Conservation (phyloP, 1,284 basidiomycete genomes). For the Volvariella surrecta region DNA sequence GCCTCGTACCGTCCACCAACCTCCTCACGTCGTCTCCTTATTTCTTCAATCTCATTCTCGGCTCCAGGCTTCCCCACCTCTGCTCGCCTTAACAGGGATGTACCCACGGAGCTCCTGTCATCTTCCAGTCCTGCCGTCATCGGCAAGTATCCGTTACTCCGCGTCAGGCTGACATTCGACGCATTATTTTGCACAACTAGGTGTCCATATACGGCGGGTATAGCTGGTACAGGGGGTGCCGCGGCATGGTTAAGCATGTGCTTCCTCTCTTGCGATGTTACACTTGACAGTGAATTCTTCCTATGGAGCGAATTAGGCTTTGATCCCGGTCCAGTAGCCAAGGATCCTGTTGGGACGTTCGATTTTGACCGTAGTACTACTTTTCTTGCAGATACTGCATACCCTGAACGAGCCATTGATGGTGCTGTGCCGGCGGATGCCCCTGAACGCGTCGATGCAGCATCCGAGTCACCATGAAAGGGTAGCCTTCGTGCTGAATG, state of each 20-base stretch:
- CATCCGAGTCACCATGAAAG: slow-evolving; percentile 29
- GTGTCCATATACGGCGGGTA: slow-evolving; percentile 23
- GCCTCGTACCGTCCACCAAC: slow-evolving; percentile 57
- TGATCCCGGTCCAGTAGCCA: slow-evolving; percentile 15
- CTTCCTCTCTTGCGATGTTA: slow-evolving; percentile 21
- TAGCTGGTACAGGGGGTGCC: slow-evolving; percentile 26
- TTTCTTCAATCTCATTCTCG: slow-evolving; percentile 52
- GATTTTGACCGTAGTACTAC: slow-evolving; percentile 18
- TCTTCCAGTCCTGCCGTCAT: slow-evolving; percentile 43
- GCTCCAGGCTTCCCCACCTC: slow-evolving; percentile 33
- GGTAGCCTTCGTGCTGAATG: slow-evolving; percentile 22
- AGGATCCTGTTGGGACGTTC: slow-evolving; percentile 15
- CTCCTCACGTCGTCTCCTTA: slow-evolving; percentile 51
- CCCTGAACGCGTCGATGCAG: slow-evolving; percentile 39
- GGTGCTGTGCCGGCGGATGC: slow-evolving; percentile 37
- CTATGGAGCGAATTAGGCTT: slow-evolving; percentile 25
- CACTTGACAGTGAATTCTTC: slow-evolving; percentile 30
- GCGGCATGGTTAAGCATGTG: slow-evolving; percentile 6
- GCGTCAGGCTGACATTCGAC: slow-evolving; percentile 29
- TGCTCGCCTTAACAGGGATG: slow-evolving; percentile 10
- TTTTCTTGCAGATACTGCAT: slow-evolving; percentile 20
- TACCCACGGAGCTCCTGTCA: slow-evolving; percentile 24
- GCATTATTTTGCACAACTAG: slow-evolving; percentile 22
- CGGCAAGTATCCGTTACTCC: slow-evolving; percentile 38
- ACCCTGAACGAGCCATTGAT: slow-evolving; percentile 30